Percentiles rank a stretch among this genome's conserved stretches.
Evolutionary conservation across 306 rosid genomes (phyloP).

Genomic region (Acacia crassicarpa): DNA sequence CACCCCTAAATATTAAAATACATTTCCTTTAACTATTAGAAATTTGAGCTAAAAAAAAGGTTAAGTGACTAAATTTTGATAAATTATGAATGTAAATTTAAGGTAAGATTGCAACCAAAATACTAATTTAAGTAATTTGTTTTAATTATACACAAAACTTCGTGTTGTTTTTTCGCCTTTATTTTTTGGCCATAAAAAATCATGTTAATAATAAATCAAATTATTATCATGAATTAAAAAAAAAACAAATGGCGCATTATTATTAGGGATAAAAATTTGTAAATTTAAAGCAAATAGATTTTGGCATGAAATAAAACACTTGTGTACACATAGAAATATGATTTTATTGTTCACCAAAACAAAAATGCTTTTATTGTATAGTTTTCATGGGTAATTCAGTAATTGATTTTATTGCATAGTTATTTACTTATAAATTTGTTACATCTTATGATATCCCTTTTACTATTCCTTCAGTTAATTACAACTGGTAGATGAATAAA

Average conservation of each 20-base stretch:
- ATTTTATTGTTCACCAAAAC: neutral
- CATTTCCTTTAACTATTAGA: neutral
- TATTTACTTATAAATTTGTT: neutral
- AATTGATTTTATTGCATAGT: neutral
- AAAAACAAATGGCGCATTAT: neutral
- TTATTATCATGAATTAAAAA: neutral
- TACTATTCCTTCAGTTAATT: conserved; percentile 18
- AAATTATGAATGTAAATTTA: neutral
- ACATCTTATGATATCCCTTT: conserved; percentile 23
- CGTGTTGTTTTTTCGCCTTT: neutral
- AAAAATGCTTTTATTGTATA: neutral
- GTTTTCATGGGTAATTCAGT: too few relatives aligned
- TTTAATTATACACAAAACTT: neutral
- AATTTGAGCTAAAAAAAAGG: neutral
- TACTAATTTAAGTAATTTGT: too few relatives aligned
- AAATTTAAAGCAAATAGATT: neutral
- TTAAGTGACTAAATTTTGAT: neutral
- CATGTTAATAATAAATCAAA: neutral
- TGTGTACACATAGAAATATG: neutral
- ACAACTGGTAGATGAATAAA: conserved; percentile 33
- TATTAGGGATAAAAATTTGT: neutral
- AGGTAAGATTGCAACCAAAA: neutral
- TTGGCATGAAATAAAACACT: neutral
- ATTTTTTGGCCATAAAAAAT: neutral
- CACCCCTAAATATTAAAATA: neutral